These are phyloP conservation scores for Pythium grandisporangium DNA, from an alignment of 352 stramenopile species.

Conservation along the genomic window DNA sequence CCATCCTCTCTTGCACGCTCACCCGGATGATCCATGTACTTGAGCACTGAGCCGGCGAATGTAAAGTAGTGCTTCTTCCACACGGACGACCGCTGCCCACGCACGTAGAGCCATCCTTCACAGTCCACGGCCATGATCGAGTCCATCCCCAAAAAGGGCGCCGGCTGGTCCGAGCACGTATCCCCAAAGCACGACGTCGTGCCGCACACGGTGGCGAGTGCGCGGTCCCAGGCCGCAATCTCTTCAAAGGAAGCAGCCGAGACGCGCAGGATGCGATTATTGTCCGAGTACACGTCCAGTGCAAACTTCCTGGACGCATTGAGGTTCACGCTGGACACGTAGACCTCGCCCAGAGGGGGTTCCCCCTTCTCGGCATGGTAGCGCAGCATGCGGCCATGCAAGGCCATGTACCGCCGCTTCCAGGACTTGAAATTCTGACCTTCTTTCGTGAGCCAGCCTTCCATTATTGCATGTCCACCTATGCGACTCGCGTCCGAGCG, in stretches of 20 bases:
- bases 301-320: slow-evolving; percentile 52
- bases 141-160: slow-evolving; percentile 52
- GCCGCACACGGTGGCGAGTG: slow-evolving; percentile 29
- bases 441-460: slow-evolving; percentile 77
- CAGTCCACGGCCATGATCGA: slow-evolving; percentile 39
- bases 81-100: slow-evolving; percentile 36
- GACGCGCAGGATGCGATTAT: slow-evolving; percentile 74
- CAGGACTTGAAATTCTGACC: slow-evolving; percentile 85
- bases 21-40: slow-evolving; percentile 52
- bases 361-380: slow-evolving; percentile 51
- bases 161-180: slow-evolving; percentile 37
- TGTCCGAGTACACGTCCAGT: slow-evolving; percentile 71
- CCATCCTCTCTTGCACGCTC: slow-evolving; percentile 53
- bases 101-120: slow-evolving; percentile 73
- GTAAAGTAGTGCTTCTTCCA: slow-evolving; percentile 76
- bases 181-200: slow-evolving; percentile 62
- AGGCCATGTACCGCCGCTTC: slow-evolving; percentile 77
- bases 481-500: slow-evolving; percentile 11
- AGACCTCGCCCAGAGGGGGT: slow-evolving; percentile 48
- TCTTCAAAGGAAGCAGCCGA: slow-evolving; percentile 52
- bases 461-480: too few species aligned
- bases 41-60: slow-evolving; percentile 42
- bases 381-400: slow-evolving; percentile 45
- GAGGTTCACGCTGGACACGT: slow-evolving; percentile 66
- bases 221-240: slow-evolving; percentile 68